phyloP scores from a whole-genome alignment of 2,329 filamentous ascomycete genomes.

The Fonsecaea erecta region DNA sequence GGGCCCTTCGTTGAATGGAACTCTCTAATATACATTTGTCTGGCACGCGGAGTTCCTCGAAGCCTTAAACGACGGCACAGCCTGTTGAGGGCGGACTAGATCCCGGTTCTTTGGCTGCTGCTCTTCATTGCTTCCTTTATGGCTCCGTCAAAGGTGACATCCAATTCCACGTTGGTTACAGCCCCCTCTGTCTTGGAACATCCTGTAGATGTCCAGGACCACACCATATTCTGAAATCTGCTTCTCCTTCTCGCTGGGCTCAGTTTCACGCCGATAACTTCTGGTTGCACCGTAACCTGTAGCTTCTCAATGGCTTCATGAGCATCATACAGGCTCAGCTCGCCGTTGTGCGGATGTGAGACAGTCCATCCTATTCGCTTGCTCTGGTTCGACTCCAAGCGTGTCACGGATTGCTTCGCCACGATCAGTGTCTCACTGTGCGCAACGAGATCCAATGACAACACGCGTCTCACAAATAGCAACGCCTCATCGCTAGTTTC shows the following conservation, averaged over 20 bases:
- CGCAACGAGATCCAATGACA: constrained; percentile 26
- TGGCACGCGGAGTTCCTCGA: background rate
- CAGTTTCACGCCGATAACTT: constrained; percentile 20
- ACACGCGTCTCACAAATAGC: constrained; percentile 17
- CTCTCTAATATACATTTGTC: too few relatives aligned
- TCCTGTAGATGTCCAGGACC: constrained; percentile 26
- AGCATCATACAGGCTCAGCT: constrained; percentile 22
- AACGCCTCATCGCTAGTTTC: constrained; percentile 24
- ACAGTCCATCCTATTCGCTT: constrained; percentile 14
- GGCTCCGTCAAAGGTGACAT: constrained; percentile 19
- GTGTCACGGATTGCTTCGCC: background rate
- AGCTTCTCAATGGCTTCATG: constrained; percentile 24
- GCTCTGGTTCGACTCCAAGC: background rate
- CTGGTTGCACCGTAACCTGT: constrained; percentile 21
- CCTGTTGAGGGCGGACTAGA: background rate
- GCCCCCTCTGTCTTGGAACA: constrained; percentile 23
- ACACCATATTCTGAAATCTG: constrained; percentile 14
- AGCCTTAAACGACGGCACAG: background rate
- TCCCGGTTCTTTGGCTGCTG: background rate
- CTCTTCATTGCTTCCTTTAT: constrained; percentile 9
- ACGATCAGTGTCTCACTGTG: constrained; percentile 15
- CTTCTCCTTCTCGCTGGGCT: background rate
- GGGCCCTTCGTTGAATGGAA: too few relatives aligned
- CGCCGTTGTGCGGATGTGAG: constrained; percentile 29
- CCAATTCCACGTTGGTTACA: constrained; percentile 1